phyloP scores from a whole-genome alignment of 805 yeast genomes.

The Starmerella floris region DNA sequence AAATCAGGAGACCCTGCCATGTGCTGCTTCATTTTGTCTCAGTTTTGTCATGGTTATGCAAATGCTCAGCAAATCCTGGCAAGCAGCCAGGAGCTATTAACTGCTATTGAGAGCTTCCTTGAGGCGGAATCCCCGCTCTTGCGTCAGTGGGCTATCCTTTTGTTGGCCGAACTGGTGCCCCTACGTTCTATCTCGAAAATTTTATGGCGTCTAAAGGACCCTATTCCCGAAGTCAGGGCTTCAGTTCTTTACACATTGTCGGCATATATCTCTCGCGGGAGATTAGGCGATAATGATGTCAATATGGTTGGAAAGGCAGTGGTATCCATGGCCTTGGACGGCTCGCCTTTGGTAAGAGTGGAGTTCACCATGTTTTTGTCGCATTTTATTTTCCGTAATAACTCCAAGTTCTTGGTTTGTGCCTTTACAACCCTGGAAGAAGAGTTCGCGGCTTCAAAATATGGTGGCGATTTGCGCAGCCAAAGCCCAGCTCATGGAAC shows the following conservation, averaged over 20 bases:
- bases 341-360: constrained; percentile 75
- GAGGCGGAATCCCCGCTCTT: constrained; percentile 70
- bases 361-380: constrained; percentile 72
- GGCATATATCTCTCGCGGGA: constrained; percentile 39
- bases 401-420: constrained; percentile 65
- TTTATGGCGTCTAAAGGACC: constrained; percentile 55
- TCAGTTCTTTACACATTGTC: constrained; percentile 65
- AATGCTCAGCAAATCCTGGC: constrained; percentile 72
- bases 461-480: constrained; percentile 49
- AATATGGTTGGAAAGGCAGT: constrained; percentile 46
- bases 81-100: constrained; percentile 49
- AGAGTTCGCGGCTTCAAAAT: constrained; percentile 45
- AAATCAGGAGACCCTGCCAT: constrained; percentile 51
- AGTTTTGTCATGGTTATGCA: constrained; percentile 68
- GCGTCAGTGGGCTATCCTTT: constrained; percentile 81
- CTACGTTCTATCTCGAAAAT: constrained; percentile 31
- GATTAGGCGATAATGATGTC: constrained; percentile 24
- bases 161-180: constrained; percentile 13
- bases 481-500: constrained; percentile 77
- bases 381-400: constrained; percentile 54
- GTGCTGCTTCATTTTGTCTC: constrained; percentile 80
- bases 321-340: constrained; percentile 63
- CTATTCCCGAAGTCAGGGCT: constrained; percentile 89
- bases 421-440: constrained; percentile 77
- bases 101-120: constrained; percentile 44